phyloP scores from a whole-genome alignment of 768 basidiomycete species.

The Suillus americanus region DNA sequence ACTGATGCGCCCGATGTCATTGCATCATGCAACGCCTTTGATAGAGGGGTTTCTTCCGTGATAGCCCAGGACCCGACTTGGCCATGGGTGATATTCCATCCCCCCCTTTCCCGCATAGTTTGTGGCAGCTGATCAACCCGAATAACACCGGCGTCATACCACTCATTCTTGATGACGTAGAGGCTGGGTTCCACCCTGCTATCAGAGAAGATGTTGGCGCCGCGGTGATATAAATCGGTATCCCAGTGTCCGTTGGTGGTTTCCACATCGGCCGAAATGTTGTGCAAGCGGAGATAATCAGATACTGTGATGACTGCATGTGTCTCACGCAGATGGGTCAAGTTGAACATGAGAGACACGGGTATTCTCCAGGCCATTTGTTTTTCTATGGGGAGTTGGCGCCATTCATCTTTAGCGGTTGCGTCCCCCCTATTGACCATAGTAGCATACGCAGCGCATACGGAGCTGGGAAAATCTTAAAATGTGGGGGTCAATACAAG shows the following conservation, averaged over 20 bases:
- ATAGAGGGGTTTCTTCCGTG: slow-evolving; percentile 18
- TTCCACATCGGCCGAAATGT: slow-evolving; percentile 32
- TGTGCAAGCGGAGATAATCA: slow-evolving; percentile 44
- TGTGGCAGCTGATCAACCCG: slow-evolving; percentile 38
- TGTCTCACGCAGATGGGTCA: slow-evolving; percentile 36
- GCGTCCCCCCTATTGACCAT: slow-evolving; percentile 50
- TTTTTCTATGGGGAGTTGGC: slow-evolving; percentile 34
- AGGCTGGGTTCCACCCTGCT: slow-evolving; percentile 24
- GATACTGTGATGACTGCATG: slow-evolving; percentile 39
- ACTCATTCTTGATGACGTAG: slow-evolving; percentile 35
- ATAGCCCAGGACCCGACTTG: slow-evolving; percentile 15
- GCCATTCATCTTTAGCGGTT: slow-evolving; percentile 39
- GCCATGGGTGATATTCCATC: slow-evolving; percentile 24
- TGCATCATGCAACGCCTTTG: slow-evolving; percentile 16
- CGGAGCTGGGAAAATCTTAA: slow-evolving; percentile 20
- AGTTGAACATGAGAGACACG: slow-evolving; percentile 42
- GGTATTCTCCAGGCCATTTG: slow-evolving; percentile 37
- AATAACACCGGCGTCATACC: slow-evolving; percentile 37
- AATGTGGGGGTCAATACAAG: neutral
- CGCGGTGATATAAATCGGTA: slow-evolving; percentile 32
- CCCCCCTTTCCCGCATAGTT: slow-evolving; percentile 32
- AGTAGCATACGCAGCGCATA: slow-evolving; percentile 39
- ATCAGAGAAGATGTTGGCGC: slow-evolving; percentile 9
- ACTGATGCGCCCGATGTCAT: slow-evolving; percentile 15
- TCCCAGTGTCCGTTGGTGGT: slow-evolving; percentile 39